Evolutionary conservation across 2,329 filamentous ascomycete species (phyloP).

Genomic region (Colletotrichum gloeosporioides): DNA sequence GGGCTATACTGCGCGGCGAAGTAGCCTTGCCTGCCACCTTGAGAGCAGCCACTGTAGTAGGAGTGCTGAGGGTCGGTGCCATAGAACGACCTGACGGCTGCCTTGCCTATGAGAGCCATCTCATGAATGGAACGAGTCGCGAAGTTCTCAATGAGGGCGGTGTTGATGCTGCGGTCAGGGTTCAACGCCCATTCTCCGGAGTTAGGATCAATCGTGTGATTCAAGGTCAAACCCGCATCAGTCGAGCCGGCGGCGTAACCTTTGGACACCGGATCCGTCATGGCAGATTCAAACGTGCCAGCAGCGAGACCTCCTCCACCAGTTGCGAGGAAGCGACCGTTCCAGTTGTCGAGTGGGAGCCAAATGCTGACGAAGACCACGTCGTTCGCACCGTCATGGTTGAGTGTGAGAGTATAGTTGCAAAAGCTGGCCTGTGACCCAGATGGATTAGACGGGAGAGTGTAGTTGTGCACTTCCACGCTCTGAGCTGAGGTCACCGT

Average conservation of each 20-base stretch:
- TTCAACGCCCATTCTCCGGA: not conserved
- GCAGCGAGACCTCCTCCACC: conserved; percentile 24
- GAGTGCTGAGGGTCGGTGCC: conserved; percentile 40
- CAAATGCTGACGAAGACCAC: conserved; percentile 21
- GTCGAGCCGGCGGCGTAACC: conserved; percentile 28
- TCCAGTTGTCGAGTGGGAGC: conserved; percentile 28
- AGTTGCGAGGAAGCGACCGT: conserved; percentile 21
- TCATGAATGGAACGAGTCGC: conserved; percentile 44
- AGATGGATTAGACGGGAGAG: not conserved
- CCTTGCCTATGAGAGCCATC: conserved; percentile 53
- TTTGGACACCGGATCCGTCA: conserved; percentile 33
- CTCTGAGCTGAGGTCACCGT: not conserved
- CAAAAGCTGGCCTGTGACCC: conserved; percentile 8
- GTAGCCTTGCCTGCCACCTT: conserved; percentile 64
- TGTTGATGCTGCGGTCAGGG: conserved; percentile 25
- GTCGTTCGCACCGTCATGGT: conserved; percentile 19
- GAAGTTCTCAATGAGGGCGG: conserved; percentile 36
- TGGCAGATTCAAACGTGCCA: conserved; percentile 43
- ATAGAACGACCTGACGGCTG: conserved; percentile 53
- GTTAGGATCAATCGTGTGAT: conserved; percentile 18
- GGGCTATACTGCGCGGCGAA: conserved; percentile 58
- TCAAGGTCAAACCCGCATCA: conserved; percentile 26
- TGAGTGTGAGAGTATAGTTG: conserved; percentile 22
- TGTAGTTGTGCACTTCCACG: not conserved
- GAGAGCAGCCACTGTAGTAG: conserved; percentile 65